These are phyloP conservation scores for Amanita polypyramis DNA, from an alignment of 768 basidiomycete genomes.

Conservation along the genomic window DNA sequence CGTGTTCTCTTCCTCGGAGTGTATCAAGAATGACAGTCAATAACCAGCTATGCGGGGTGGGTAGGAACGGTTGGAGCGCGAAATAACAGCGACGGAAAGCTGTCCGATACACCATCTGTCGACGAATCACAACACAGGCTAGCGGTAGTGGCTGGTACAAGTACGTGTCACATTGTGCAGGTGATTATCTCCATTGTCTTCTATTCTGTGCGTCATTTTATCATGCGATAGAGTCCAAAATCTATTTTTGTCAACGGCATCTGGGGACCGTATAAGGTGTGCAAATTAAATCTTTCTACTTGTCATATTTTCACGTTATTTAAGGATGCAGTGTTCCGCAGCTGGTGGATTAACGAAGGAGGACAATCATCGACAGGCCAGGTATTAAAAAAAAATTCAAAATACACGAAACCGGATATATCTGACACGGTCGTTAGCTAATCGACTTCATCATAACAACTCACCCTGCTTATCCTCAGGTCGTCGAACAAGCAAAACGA, in stretches of 20 bases:
- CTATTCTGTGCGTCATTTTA: background rate
- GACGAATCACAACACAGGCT: constrained; percentile 74
- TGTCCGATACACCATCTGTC: constrained; percentile 49
- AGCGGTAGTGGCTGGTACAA: constrained; percentile 92
- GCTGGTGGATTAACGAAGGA: constrained; percentile 99
- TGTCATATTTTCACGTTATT: background rate
- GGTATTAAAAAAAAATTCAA: constrained; percentile 32
- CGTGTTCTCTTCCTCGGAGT: constrained; percentile 9
- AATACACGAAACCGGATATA: background rate
- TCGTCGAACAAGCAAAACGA: constrained; percentile 52
- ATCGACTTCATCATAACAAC: constrained; percentile 94
- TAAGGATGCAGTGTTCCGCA: constrained; percentile 82
- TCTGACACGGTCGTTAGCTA: constrained; percentile 36
- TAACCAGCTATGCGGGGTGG: constrained; percentile 83
- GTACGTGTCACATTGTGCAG: constrained; percentile 92
- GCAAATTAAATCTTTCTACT: background rate
- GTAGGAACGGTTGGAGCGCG: constrained; percentile 88
- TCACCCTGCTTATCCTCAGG: constrained; percentile 72
- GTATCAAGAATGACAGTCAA: background rate
- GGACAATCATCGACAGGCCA: constrained; percentile 99
- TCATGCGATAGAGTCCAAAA: constrained; percentile 47
- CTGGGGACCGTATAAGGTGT: constrained; percentile 82
- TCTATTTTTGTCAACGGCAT: constrained; percentile 86
- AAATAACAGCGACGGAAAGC: constrained; percentile 39
- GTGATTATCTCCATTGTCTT: constrained; percentile 22